Evolutionary conservation across 225 moss, liverwort and hornwort species (phyloP), one percentile per base, ranked within the genome.

Genomic region (Polytrichum formosum): DNA sequence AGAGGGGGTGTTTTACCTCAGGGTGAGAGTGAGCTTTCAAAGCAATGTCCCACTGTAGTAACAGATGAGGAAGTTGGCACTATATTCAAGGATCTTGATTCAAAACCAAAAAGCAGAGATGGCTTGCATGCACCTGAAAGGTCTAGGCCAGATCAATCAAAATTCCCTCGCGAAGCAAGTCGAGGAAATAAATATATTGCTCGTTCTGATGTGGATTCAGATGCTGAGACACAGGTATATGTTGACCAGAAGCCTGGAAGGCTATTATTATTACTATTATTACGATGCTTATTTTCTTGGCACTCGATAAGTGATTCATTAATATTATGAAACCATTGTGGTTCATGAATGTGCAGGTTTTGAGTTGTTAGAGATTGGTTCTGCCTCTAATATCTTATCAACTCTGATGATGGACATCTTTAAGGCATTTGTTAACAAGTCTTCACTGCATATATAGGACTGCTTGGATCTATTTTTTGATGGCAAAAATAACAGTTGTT

Each of bases 211-310:
- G 81, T 84, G 64, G 84, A 77, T 6, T 83, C 87, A 18, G 83
- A 83, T 79, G 78, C 74, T 1, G 74, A 79, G 1, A 81, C 79
- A 31, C 74, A 84, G 87, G 87, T 87, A 70, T 71, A 19, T 35
- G 21, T 37, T n/a, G 22, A 4, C 53, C 5, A 58, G 46, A 46
- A 46, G 46, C 46, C 4, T 16, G 13, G 17, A 5, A 9, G 18
- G 62, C 62, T 63, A 21, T 63, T 63, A 16, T 63, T 27, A 28
- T 64, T 30, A 27, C 64, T 64, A 20, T 19, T 64, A n/a, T 22
- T 13, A 46, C 0, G 13, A 16, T 46, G 46, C 16, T 46, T 46
- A 16, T 46, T 46, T 46, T 46, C 16, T 46, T 46, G 46, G 13
- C 46, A 16, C 46, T 16, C 3, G 13, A 46, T 13, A 46, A 3